Evolutionary conservation across 2,329 filamentous ascomycete genomes (phyloP), one percentile per base, ranked within the genome.

Genomic region (Claviceps sp.): DNA sequence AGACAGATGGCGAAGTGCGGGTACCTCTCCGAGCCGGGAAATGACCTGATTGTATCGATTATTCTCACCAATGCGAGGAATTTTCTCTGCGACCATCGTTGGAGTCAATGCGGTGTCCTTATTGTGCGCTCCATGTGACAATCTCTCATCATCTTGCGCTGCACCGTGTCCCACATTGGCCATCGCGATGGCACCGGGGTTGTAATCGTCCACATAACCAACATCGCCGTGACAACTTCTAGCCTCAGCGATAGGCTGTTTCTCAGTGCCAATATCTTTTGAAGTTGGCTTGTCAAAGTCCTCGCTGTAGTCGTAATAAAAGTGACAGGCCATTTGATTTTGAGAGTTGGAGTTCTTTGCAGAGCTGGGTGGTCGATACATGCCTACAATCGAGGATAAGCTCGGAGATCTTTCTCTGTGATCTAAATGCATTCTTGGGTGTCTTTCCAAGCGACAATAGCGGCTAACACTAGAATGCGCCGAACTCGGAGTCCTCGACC

Each of bases 221-320:
- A 11, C 42, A 24, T 22, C 44, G 24, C 22, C 37, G 11, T 37
- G 20, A n/a, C 24, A 42, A 22, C 24, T 37, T 26, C 13, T 26
- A 42, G 44, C 37, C 30, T 42, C 34, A 2, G 44, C 34, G 5
- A 67, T 60, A 18, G 58, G 50, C 11, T 50, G 52, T 34, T 55
- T 38, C 4, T 58, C 52, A 5, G 54, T 41, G 7, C 58, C 48
- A 6, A 47, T 58, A 4, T 58, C 51, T 11, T 48, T 57, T 34
- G 59, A 53, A 20, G 55, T 52, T 18, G 59, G 61, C 45, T 60
- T 64, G 18, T 75, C 72, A 50, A 77, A 77, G 3, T 69, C 71
- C 56, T 78, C 75, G 18, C 67, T 72, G 57, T 78, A 78, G 58
- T 78, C 75, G 55, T 78, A 77, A 58, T 76, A 78, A 41, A 72